phyloP scores from a whole-genome alignment of 2,329 filamentous ascomycete genomes.

The Gaeumannomyces tritici region DNA sequence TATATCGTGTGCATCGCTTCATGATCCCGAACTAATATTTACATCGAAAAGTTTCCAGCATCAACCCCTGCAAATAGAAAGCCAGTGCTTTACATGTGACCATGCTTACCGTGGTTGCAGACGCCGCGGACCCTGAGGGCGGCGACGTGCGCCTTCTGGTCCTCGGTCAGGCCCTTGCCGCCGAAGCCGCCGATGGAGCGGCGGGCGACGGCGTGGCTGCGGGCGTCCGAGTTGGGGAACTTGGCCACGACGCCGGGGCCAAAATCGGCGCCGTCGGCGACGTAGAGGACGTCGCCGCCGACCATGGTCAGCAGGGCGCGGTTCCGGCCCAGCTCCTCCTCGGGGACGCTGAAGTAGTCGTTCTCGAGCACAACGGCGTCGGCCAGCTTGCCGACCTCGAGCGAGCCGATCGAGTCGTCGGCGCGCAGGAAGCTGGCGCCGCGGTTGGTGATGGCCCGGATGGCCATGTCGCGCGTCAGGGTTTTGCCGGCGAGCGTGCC shows the following conservation, averaged over 20 bases:
- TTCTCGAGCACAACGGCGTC: constrained; percentile 3
- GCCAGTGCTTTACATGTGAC: neutral
- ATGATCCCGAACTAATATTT: neutral
- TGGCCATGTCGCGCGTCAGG: neutral
- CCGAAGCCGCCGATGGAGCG: neutral
- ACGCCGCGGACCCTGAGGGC: neutral
- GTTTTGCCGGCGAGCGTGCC: neutral
- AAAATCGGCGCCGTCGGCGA: neutral
- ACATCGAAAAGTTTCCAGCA: neutral
- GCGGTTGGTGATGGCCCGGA: constrained; percentile 1
- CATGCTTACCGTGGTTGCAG: neutral
- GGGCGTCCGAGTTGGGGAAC: neutral
- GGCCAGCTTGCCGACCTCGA: constrained; percentile 7
- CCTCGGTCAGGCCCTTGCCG: neutral
- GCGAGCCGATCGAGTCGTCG: constrained; percentile 3
- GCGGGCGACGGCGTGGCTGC: neutral
- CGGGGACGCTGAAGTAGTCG: neutral
- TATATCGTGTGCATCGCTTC: neutral
- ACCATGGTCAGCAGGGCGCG: constrained; percentile 1
- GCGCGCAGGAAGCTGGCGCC: neutral
- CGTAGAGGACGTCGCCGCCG: neutral
- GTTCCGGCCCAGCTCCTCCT: neutral
- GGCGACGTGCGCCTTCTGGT: neutral
- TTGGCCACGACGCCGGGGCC: neutral
- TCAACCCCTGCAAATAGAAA: neutral